Evolutionary conservation across 139 green algal genomes (phyloP), one percentile per base, ranked within the genome.

Genomic region (Chlorella sp.): DNA sequence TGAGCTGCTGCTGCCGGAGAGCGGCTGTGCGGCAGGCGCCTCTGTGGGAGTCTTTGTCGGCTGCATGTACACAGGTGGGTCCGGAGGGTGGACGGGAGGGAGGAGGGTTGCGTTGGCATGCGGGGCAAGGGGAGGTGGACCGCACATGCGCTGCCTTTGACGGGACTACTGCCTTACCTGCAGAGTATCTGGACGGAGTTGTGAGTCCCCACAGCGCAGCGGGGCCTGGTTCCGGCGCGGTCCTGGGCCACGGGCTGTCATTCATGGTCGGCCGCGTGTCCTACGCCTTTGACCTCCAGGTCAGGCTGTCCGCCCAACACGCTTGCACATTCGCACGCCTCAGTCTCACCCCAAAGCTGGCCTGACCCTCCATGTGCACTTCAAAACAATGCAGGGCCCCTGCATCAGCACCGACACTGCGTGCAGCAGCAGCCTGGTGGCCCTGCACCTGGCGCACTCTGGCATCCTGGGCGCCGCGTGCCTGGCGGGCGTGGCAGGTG

Each of bases 11-110:
- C 67, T 25, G 67, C 48, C 11, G 38, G 35, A 11, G 8, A 5
- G 69, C 53, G 15, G 69, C 53, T 1, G 27, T 4, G n/a, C 36
- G 6, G 21, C 53, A n/a, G 38, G 87, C 86, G 1, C 89, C 87
- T 19, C 85, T 84, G 60, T 94, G 81, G 50, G 91, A 79, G 63
- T 87, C 79, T 55, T 77, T 94, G 21, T 96, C 85, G 25, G 93
- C 87, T n/a, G 87, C 91, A 7, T 88, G 92, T 74, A 90, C 87
- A 27, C 81, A 27, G 69, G 69, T 66, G 40, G 5, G 62, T n/a
- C 3, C 2, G 56, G n/a, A n/a, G n/a, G n/a, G n/a, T n/a, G n/a
- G n/a, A n/a, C n/a, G n/a, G n/a, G n/a, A n/a, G n/a, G n/a, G n/a
- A n/a, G n/a, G n/a, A n/a, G n/a, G n/a, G n/a, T n/a, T n/a, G n/a